Evolutionary conservation across 192 early-diverging fungal genomes (phyloP), one percentile per base, ranked within the genome.

Genomic region (Backusella sp.): DNA sequence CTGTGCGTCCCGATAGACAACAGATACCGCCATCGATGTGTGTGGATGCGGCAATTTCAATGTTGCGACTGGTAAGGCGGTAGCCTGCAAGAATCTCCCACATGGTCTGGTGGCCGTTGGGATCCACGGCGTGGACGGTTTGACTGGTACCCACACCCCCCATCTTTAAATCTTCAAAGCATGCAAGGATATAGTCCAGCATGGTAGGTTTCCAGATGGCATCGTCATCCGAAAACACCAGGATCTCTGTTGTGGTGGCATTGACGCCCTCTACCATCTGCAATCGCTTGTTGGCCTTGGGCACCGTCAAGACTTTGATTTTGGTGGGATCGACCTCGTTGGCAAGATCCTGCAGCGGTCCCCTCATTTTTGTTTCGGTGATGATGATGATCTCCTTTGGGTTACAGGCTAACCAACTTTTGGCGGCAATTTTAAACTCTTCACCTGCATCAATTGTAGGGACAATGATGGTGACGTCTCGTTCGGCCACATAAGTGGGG

Each of bases 1-100:
- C 91, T 19, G 91, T 92, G 0, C 91, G 82, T 4, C 91, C 91
- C 3, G 91, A 92, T 49, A 92, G 75, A 82, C 91, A 92, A 59
- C 90, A 91, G 26, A 92, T 86, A 14, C 91, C 91, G 23, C 91
- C 91, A 65, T 92, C 91, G 37, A 92, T 92, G 70, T 92, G 90
- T 1, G 91, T 91, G 14, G 90, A 89, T 1, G 91, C 87, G 6
- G 90, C 90, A 70, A 92, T 89, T 72, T 92, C 91, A 62, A 92
- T 90, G 68, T 92, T 92, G 7, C 91, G 84, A 72, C 91, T 89
- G 15, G 91, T 88, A 34, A 92, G 76, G 11, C 91, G 87, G 70
- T 86, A 92, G 6, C 90, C 91, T 21, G 91, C 88, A 14, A 92
- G 82, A 52, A 91, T 89, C 46, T 92, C 90, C 91, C 91, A 92